A percentile compares a stretch with the other conserved stretches of the same genome.
Evolutionary conservation across 441 rosid genomes (phyloP).

Genomic region (Bruguiera hainesii): DNA sequence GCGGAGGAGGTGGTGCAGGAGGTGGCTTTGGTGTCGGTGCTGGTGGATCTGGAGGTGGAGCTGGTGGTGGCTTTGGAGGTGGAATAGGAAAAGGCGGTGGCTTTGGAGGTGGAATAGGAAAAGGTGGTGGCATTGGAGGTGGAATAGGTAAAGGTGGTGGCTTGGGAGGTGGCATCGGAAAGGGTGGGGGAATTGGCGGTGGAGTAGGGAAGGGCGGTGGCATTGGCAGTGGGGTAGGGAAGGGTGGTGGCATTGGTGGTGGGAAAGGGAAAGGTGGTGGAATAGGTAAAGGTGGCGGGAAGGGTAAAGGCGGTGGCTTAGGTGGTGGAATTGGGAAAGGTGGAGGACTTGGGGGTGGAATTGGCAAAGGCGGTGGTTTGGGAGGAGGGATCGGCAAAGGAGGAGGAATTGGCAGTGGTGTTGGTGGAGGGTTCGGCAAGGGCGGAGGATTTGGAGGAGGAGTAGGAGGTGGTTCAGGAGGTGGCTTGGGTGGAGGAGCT

Average conservation of each 20-base stretch:
- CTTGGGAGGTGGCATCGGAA: slow-evolving; percentile 12
- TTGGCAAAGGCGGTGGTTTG: slow-evolving; percentile 18
- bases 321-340: slow-evolving; percentile 35
- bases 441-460: slow-evolving; percentile 24
- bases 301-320: slow-evolving; percentile 28
- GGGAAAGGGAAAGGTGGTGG: slow-evolving; percentile 41
- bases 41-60: slow-evolving; percentile 25
- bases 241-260: slow-evolving; percentile 30
- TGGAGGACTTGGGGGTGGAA: slow-evolving; percentile 25
- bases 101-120: slow-evolving; percentile 35
- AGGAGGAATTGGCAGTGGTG: slow-evolving; percentile 23
- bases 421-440: slow-evolving; percentile 22
- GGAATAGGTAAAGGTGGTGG: slow-evolving; percentile 38
- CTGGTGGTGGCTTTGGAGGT: slow-evolving; percentile 33
- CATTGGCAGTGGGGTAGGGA: slow-evolving; percentile 30
- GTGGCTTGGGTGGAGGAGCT: slow-evolving; percentile 6
- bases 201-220: slow-evolving; percentile 21
- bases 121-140: slow-evolving; percentile 21
- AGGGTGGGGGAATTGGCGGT: slow-evolving; percentile 16
- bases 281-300: slow-evolving; percentile 17
- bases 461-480: slow-evolving; percentile 16
- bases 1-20: not conserved
- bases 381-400: slow-evolving; percentile 28
- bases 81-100: slow-evolving; percentile 19
- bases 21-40: slow-evolving; percentile 20